Base-by-base conservation (phyloP, 805 yeast species). In the Candida manassasensis region DNA sequence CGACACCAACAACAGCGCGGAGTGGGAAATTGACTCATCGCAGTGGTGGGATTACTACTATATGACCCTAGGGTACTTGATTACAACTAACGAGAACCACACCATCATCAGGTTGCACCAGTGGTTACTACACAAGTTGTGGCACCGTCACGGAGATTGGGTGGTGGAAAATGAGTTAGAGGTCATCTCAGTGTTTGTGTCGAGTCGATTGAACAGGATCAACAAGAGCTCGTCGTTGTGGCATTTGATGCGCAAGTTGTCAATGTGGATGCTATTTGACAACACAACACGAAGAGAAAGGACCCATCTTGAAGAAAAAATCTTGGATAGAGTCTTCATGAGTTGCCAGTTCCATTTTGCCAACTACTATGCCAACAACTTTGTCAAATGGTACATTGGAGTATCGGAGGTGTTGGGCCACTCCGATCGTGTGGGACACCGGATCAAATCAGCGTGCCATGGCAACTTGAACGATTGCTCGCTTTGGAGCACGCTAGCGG, bases 151-250 rank as follows among this genome's bases (percentile, higher is more conserved):
- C 6, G 49, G 44, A 3, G 12, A 26, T 9, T 21, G 22, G 9
- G 32, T 52, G 17, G 27, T 46, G 12, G 18, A 9, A 9, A 30
- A 34, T 3, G 65, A 62, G 34, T 45, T 57, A 27, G 64, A 63
- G 4, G 34, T 63, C 4, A 46, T 65, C 9, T 49, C 65, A 4
- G 43, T 66, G 2, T 51, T 54, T n/a, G 40, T 61, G 13, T 48
- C 48, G 16, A 52, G 65, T 36, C 38, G 54, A 19, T 35, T 63
- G 27, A 44, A 47, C 27, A 45, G 61, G 27, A 58, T 67, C 41
- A 67, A 67, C 47, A 67, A 67, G 42, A 64, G 67, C 42, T 53
- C 69, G 5, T 47, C 61, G 10, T 47, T 67, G 7, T 67, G 69
- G 70, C 45, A 39, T 21, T 51, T 58, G 47, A 39, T 63, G 32